Evolutionary conservation across 805 yeast genomes (phyloP).

Genomic region (Saitoella complicata): DNA sequence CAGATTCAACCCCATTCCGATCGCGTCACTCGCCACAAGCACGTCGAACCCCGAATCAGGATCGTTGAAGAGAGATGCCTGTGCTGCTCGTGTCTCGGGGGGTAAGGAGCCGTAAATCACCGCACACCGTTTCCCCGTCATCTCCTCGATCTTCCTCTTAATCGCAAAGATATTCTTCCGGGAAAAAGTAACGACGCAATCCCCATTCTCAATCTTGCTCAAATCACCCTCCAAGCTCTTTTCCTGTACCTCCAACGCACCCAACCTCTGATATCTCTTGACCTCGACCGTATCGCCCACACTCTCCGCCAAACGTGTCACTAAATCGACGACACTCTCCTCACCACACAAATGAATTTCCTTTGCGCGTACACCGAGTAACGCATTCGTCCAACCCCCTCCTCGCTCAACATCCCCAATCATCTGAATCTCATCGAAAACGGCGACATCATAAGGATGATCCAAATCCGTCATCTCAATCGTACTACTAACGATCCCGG

Average conservation of each 20-base stretch:
- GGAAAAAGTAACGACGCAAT: conserved; percentile 78
- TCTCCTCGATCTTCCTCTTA: conserved; percentile 52
- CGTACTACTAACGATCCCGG: conserved; percentile 70
- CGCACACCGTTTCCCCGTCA: conserved; percentile 54
- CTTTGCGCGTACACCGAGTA: conserved; percentile 70
- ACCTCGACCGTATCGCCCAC: conserved; percentile 76
- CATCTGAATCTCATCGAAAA: conserved; percentile 95
- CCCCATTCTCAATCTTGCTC: conserved; percentile 44
- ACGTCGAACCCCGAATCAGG: conserved; percentile 54
- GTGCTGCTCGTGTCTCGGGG: conserved; percentile 79
- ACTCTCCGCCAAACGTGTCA: conserved; percentile 38
- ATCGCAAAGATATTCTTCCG: conserved; percentile 52
- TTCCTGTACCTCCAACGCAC: conserved; percentile 43
- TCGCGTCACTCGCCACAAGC: conserved; percentile 90
- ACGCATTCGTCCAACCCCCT: conserved; percentile 85
- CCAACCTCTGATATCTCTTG: conserved; percentile 56
- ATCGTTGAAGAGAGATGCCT: conserved; percentile 60
- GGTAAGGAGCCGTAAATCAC: conserved; percentile 92
- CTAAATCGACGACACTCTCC: conserved; percentile 56
- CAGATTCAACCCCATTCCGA: conserved; percentile 92
- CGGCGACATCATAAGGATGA: conserved; percentile 64
- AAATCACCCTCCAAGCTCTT: conserved; percentile 22
- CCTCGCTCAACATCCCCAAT: conserved; percentile 67
- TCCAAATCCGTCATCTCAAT: conserved; percentile 77
- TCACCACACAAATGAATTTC: conserved; percentile 93